Base-by-base conservation (phyloP, 2,329 filamentous ascomycete species). In the Pseudogymnoascus sp. region DNA sequence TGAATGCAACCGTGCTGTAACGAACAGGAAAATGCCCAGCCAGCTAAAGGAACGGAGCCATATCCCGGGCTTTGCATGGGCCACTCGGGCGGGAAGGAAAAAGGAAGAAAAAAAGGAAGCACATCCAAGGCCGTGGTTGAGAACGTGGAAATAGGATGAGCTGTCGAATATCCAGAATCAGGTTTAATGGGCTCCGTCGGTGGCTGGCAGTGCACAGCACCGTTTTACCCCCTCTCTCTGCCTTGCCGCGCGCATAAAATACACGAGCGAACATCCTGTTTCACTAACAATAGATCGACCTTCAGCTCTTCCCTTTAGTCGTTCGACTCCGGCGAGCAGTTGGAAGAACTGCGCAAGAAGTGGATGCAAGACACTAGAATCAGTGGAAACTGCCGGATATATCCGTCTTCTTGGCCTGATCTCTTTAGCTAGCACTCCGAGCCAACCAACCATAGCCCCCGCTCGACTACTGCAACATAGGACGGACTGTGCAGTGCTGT, bases 241-340 rank as follows among this genome's bases (percentile, higher is more conserved):
- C n/a, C 25, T 56, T 56, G 25, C 50, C 50, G 50, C 50, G 50
- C 50, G 50, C 50, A 56, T 56, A 56, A 56, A 56, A 56, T 56
- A 56, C 50, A 56, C 50, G 50, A 56, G 14, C n/a, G 50, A 56
- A 33, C 16, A 33, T 56, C 50, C n/a, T 33, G 50, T 56, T 56
- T 56, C 50, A 56, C 50, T 56, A 56, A 56, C 25, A 56, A 33
- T 18, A 33, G 50, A 56, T 56, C 50, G 25, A n/a, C 50, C 50
- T 18, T 56, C 50, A 56, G 50, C 50, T 33, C 25, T 56, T 56
- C 47, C 25, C 25, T 33, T 56, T 56, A 18, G 47, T 25, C 47
- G 5, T 33, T 56, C 10, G 8, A 56, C 47, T 56, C 47, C 47
- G 47, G 50, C 50, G 50, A 56, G n/a, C 50, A 56, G 50, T 6